Evolutionary conservation across 768 basidiomycete genomes (phyloP), one percentile per base, ranked within the genome.

Genomic region (Macrolepiota albuminosa): DNA sequence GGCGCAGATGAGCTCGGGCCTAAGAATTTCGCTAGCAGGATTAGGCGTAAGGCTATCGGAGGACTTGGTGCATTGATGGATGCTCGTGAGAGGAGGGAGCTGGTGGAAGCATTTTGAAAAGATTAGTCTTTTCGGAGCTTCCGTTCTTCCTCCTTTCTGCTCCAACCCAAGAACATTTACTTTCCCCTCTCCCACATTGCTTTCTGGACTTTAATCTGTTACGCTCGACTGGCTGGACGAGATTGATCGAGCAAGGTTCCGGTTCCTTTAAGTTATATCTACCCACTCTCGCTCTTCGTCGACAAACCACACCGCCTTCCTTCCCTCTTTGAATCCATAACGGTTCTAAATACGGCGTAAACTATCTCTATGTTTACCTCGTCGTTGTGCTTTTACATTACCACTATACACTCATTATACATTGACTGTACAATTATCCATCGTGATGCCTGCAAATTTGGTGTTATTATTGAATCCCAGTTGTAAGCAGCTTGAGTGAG

Each of bases 11-110:
- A 94, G 69, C 84, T 94, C 53, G 87, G 88, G 21, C 88, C 89
- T 47, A 88, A 90, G 81, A 94, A 94, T 72, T 94, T 94, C 77
- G 92, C 92, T 7, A 86, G 86, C 40, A 84, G 92, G 66, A 88
- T 91, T 74, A 83, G 91, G 73, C 84, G 89, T 68, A 85, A 89
- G 79, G 91, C 92, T 21, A 89, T 93, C 61, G 89, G 88, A 37
- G 89, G 91, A 31, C 76, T 93, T 54, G 88, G 87, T 57, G 83
- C 83, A 69, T 82, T 93, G 65, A 86, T 92, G 82, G 88, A 82
- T 67, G 89, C 91, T 37, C 84, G 91, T 61, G 91, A 91, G 77
- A 83, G 88, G 69, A 78, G 91, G 63, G 90, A 90, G 71, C 74
- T 83, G 64, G 81, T 91, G 65, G 88, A 89, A 71, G 86, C 81